Percentiles rank a stretch among this genome's conserved stretches.
Conservation (phyloP, 2,329 filamentous ascomycete genomes). For the Furcasterigmium sp. region DNA sequence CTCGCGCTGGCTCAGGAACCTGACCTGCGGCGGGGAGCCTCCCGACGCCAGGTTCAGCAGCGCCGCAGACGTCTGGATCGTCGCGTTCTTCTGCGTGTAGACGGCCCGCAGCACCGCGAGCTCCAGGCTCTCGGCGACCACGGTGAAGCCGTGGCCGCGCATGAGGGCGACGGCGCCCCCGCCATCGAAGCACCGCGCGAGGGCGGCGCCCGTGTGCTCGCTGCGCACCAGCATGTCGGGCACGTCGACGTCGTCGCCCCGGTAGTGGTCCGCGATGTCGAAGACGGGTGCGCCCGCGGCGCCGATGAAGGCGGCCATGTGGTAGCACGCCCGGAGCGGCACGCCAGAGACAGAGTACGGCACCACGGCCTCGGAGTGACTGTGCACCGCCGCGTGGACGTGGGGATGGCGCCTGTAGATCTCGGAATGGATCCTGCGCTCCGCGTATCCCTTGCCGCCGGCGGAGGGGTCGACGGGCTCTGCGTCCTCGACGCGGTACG, state of each 20-base stretch:
- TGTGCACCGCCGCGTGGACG: constrained; percentile 36
- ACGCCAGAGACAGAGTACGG: constrained; percentile 34
- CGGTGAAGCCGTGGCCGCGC: constrained; percentile 38
- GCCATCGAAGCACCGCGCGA: constrained; percentile 25
- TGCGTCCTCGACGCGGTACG: constrained; percentile 36
- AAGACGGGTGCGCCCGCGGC: constrained; percentile 21
- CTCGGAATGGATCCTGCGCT: constrained; percentile 42
- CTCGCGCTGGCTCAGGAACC: no score
- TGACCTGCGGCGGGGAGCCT: no score
- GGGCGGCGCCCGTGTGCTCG: constrained; percentile 22
- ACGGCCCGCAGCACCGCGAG: constrained; percentile 33
- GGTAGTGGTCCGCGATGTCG: constrained; percentile 22
- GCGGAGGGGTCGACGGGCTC: constrained; percentile 31
- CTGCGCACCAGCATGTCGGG: constrained; percentile 31
- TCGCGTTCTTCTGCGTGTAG: constrained; percentile 37
- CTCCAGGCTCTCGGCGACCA: constrained; percentile 27
- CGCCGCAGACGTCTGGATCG: constrained; percentile 32
- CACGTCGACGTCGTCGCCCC: constrained; percentile 16
- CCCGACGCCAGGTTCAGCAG: no score
- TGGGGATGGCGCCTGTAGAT: constrained; percentile 33
- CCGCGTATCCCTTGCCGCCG: constrained; percentile 31
- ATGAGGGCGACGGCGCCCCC: constrained; percentile 33
- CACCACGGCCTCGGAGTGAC: constrained; percentile 35
- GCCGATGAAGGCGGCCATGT: constrained; percentile 38
- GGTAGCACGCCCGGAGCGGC: constrained; percentile 31